These are phyloP conservation scores for Ophiocordyceps unilateralis DNA, from an alignment of 2,329 filamentous ascomycete species.

Conservation along the genomic window DNA sequence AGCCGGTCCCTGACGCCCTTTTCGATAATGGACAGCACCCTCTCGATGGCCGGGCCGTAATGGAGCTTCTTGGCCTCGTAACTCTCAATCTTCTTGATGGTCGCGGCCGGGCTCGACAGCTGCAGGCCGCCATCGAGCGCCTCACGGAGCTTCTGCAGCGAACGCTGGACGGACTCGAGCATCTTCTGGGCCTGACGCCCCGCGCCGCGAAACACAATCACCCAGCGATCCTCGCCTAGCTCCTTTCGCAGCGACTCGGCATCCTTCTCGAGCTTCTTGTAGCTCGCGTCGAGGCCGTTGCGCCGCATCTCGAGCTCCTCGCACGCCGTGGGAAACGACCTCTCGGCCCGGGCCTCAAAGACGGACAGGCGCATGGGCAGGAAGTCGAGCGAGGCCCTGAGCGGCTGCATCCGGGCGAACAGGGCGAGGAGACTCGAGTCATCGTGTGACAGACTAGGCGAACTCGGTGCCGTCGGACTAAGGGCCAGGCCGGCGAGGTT, in stretches of 20 bases:
- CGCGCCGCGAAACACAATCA: constrained; percentile 85
- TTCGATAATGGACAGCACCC: constrained; percentile 82
- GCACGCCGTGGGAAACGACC: constrained; percentile 76
- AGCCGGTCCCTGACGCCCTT: constrained; percentile 90
- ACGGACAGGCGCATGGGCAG: constrained; percentile 83
- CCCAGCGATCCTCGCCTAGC: constrained; percentile 88
- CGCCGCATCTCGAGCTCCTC: constrained; percentile 69
- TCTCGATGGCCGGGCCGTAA: constrained; percentile 83
- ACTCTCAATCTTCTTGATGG: constrained; percentile 73
- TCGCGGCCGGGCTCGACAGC: constrained; percentile 48
- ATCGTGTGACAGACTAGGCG: constrained; percentile 48
- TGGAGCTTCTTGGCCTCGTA: constrained; percentile 93
- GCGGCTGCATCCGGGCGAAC: constrained; percentile 87
- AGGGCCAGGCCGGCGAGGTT: constrained; percentile 48
- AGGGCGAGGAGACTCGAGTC: constrained; percentile 77
- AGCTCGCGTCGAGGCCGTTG: constrained; percentile 61
- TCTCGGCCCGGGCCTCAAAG: constrained; percentile 63
- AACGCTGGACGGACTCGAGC: constrained; percentile 87
- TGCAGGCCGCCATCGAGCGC: constrained; percentile 60
- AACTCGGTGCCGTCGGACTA: constrained; percentile 41
- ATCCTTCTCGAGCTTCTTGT: constrained; percentile 76
- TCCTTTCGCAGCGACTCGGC: constrained; percentile 80
- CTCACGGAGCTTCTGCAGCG: constrained; percentile 66
- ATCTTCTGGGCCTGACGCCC: constrained; percentile 88
- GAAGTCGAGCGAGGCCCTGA: constrained; percentile 86